Base-by-base conservation (phyloP, 768 basidiomycete species). In the Termitomyces bulborhizus region DNA sequence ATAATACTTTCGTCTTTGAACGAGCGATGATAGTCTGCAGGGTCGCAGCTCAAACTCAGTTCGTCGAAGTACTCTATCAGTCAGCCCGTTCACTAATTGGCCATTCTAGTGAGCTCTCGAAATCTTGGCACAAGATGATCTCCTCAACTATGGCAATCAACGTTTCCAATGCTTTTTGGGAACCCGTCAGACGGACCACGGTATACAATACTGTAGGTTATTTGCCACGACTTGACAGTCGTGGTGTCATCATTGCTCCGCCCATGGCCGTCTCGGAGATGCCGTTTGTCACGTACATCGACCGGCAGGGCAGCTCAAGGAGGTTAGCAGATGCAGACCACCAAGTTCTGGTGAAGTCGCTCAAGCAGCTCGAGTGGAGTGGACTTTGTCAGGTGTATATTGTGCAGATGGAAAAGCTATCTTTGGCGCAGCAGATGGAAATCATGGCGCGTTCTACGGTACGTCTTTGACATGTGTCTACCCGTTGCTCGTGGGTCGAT, bases 11-110 rank as follows among this genome's bases (percentile, higher is more conserved):
- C 67, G 76, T 84, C 42, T 86, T 90, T 62, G 80, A 84, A 32
- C 76, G 79, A 13, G 76, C 82, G 3, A 71, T 89, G 52, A 70
- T 90, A 53, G 72, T 83, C n/a, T 85, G 84, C 66, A 80, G 88
- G 18, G 76, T 76, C 32, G 82, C 86, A 1, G 81, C 88, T 3
- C 84, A 86, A 67, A 59, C 60, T 27, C 68, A 73, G 75, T 75
- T 50, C 42, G 70, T 63, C 1, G 1, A 27, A 53, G 12, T 34
- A 16, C 7, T 36, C 16, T 18, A 27, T 29, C 21, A 21, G 39
- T 7, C 24, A 12, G 21, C 34, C 26, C 5, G 12, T 29, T 21
- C 31, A 27, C 16, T 15, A 36, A 72, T 69, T 27, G n/a, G 12
- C 1, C 50, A 64, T 24, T 59, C 62, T 13, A 74, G 74, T 44